phyloP scores from a whole-genome alignment of 1,284 basidiomycete species.

The Pascua sp. region DNA sequence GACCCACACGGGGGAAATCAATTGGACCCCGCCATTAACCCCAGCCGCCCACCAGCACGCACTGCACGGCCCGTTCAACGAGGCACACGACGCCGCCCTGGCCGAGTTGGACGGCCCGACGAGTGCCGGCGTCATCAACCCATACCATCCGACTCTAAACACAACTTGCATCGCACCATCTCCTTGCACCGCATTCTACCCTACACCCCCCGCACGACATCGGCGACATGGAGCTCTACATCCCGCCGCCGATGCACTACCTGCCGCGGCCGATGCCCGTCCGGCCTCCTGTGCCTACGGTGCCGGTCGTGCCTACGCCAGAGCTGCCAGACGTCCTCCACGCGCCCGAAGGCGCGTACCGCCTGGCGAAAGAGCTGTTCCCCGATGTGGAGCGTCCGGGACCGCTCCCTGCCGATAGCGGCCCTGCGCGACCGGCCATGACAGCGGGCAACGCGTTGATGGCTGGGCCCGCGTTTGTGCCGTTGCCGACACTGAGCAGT shows the following conservation, averaged over 20 bases:
- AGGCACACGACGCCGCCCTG: too few species aligned
- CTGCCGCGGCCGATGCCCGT: constrained; percentile 34
- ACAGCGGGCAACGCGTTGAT: constrained; percentile 26
- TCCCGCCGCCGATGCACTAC: constrained; percentile 32
- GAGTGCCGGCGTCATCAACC: too few species aligned
- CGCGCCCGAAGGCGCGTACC: constrained; percentile 45
- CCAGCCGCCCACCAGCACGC: too few species aligned
- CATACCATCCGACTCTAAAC: too few species aligned
- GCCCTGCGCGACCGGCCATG: constrained; percentile 3
- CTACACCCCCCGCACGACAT: background rate
- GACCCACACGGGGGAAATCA: too few species aligned
- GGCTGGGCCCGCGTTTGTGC: constrained; percentile 14
- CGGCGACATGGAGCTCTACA: constrained; percentile 35
- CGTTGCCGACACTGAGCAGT: constrained; percentile 11
- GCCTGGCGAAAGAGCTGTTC: constrained; percentile 29
- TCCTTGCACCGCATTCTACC: background rate
- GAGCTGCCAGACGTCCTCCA: constrained; percentile 36
- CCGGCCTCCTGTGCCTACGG: constrained; percentile 32
- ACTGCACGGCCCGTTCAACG: too few species aligned
- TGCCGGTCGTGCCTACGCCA: constrained; percentile 37
- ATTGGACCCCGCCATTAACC: too few species aligned
- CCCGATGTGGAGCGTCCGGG: constrained; percentile 37
- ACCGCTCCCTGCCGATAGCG: constrained; percentile 24
- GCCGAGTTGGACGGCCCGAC: too few species aligned
- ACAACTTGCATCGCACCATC: too few species aligned